Evolutionary conservation across 768 basidiomycete genomes (phyloP), one percentile per base, ranked within the genome.

Genomic region (Russula emetica): DNA sequence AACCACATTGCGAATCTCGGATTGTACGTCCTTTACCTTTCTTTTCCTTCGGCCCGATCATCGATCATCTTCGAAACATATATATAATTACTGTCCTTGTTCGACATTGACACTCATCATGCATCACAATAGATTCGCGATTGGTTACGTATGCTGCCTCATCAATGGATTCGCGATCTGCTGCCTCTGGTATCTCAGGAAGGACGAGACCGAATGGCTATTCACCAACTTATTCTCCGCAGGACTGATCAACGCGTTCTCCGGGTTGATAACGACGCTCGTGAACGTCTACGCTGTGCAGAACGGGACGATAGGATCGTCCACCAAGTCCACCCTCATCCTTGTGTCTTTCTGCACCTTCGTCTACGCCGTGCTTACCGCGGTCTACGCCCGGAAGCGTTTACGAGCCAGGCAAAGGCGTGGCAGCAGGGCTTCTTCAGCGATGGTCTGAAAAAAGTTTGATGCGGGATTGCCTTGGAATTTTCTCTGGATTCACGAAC

Each of bases 221-320:
- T 20, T 16, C 54, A 26, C 9, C 2, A 38, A 55, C 24, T 36
- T 55, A 16, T 55, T 55, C 36, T 40, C 16, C 36, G 14, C 54
- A 1, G 54, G 54, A 1, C 5, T 55, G 5, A 16, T 22, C 24
- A 26, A 55, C 54, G 6, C 54, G 36, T 38, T 55, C 24, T 55
- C 54, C 14, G 54, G 54, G 13, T 16, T 55, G 34, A 3, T 38
- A 14, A 55, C 54, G 14, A 55, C 54, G 16, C 8, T 55, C 24
- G 54, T 36, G 22, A 40, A 22, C 24, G 0, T 22, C 22, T 55
- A 8, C 38, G 36, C 16, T 7, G 36, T n/a, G 16, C 54, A 55
- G 13, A 5, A 4, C n/a, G 36, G 36, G 16, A 0, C 0, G 1
- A 5, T 16, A 5, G n/a, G 54, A 5, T 0, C 54, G 3, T 16